These are phyloP conservation scores for Alnus glutinosa DNA, from an alignment of 306 rosid species.

Conservation along the genomic window DNA sequence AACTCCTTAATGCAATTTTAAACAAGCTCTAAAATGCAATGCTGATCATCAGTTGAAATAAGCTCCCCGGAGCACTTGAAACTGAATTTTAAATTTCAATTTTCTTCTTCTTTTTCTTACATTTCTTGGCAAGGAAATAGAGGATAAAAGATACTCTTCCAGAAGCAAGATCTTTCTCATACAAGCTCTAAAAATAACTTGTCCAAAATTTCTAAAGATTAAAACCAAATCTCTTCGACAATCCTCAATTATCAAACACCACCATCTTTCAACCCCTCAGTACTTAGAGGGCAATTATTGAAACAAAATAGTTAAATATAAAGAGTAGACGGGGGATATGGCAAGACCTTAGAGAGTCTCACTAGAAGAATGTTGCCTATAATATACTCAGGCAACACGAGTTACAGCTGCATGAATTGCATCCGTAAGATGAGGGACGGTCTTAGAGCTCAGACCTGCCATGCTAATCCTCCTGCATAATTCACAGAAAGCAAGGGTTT, in stretches of 20 bases:
- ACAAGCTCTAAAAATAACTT: background rate
- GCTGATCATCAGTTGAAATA: too few relatives aligned
- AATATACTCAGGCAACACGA: constrained; percentile 27
- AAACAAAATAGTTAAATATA: constrained; percentile 12
- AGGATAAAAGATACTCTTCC: background rate
- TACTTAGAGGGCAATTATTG: constrained; percentile 39
- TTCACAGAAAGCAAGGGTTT: constrained; percentile 1
- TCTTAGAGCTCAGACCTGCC: constrained; percentile 95
- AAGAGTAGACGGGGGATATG: background rate
- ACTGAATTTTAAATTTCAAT: too few relatives aligned
- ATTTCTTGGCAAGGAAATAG: background rate
- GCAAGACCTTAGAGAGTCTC: constrained; percentile 1
- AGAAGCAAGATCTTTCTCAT: background rate
- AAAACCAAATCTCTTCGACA: background rate
- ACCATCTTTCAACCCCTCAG: background rate
- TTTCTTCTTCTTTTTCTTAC: background rate
- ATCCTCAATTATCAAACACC: background rate
- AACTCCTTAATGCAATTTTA: too few relatives aligned
- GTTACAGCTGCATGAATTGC: constrained; percentile 91
- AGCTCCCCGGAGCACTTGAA: too few relatives aligned
- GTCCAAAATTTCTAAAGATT: background rate
- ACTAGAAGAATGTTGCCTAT: background rate
- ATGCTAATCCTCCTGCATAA: constrained; percentile 93
- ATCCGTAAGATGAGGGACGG: constrained; percentile 87
- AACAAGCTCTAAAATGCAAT: too few relatives aligned